Evolutionary conservation across 1,284 basidiomycete species (phyloP), one percentile per base, ranked within the genome.

Genomic region (Pterula multifida): DNA sequence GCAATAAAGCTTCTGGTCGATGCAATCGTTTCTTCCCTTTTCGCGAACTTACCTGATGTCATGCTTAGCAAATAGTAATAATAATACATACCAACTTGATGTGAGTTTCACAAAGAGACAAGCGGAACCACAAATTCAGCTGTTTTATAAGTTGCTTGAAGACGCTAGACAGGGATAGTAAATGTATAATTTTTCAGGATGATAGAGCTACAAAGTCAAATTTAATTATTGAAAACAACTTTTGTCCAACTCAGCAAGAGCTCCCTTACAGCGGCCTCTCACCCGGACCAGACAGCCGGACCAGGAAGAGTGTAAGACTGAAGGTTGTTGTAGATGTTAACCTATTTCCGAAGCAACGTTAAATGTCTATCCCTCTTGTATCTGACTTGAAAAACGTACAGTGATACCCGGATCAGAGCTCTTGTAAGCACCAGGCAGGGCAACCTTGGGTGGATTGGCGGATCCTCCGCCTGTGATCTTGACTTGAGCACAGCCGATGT

Each of bases 401-500:
- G 39, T 47, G 45, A 47, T 47, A 19, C 45, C 45, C 11, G 45
- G 45, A 23, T 47, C 45, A n/a, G 22, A 24, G 22, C 45, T 23
- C 15, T 26, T 22, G 45, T 47, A 47, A 15, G 45, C 45, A 19
- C 45, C 45, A 9, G 45, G 45, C 12, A 47, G 45, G 11, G 45
- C 12, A 19, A 47, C 45, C 32, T 32, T 51, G 17, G 50, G 26
- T 2, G 52, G 50, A 36, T 21, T 48, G 11, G 51, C 51, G 24
- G 9, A 42, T 15, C 51, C 51, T 2, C 51, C 51, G 22, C 36
- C 17, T 17, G 51, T 48, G 24, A 49, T 49, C 45, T 47, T 47
- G 45, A 47, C 22, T 26, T 47, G 45, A 25, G 45, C 45, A 26
- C 45, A 49, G 26, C 65, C 70, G 49, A 73, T 68, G 59, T 72